Percentiles rank a stretch among this genome's conserved stretches.
Conservation (phyloP, 441 rosid species). For the Daphne laureola region DNA sequence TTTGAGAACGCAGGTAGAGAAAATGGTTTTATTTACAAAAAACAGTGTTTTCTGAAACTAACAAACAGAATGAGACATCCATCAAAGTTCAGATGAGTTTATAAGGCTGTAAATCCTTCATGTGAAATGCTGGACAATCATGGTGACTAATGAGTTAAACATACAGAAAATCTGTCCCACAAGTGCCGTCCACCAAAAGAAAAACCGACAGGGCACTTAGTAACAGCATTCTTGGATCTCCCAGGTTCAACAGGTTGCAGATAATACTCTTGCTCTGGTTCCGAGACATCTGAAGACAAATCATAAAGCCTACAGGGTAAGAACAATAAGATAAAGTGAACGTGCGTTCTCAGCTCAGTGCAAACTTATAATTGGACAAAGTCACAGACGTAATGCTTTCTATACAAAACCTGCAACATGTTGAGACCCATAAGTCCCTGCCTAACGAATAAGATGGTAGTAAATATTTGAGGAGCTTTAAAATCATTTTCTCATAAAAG, state of each 20-base stretch:
- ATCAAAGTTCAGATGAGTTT: slow-evolving; percentile 1
- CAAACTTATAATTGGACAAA: not conserved
- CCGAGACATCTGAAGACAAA: slow-evolving; percentile 60
- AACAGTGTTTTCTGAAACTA: too few species aligned
- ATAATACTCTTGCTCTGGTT: slow-evolving; percentile 93
- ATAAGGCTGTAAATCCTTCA: not conserved
- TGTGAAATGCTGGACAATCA: not conserved
- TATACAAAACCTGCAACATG: not conserved
- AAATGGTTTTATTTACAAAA: too few species aligned
- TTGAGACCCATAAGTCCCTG: not conserved
- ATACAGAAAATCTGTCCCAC: slow-evolving; percentile 89
- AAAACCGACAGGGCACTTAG: slow-evolving; percentile 80
- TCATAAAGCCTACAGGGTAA: slow-evolving; percentile 60
- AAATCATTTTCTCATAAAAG: too few species aligned
- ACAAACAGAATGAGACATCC: not conserved
- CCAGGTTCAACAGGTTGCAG: slow-evolving; percentile 86
- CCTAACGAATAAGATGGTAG: slow-evolving; percentile 1
- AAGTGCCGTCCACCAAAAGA: slow-evolving; percentile 85
- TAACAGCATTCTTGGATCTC: slow-evolving; percentile 61
- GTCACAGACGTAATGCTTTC: slow-evolving; percentile 1
- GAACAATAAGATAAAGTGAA: slow-evolving; percentile 16
- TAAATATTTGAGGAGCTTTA: not conserved
- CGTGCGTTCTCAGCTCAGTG: not conserved
- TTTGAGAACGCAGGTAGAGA: too few species aligned
- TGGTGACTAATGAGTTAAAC: not conserved